Evolutionary conservation across 179 eudicot species (phyloP), one percentile per base, ranked within the genome.

Genomic region (Monotropa hypopitys): DNA sequence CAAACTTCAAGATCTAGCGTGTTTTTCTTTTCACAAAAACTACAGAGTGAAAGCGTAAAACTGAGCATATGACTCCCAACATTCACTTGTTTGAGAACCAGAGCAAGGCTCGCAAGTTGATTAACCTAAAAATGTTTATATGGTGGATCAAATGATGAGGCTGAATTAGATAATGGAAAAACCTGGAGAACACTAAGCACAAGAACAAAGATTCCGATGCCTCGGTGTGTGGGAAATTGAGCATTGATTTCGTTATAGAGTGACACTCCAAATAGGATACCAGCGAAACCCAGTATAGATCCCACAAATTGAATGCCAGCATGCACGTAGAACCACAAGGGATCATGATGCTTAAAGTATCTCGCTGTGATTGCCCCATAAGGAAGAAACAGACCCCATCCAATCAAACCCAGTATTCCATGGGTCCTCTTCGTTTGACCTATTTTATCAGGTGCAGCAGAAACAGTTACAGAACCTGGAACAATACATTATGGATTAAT

Each of bases 361-460:
- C 96, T 87, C 1, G 98, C 99, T 13, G 86, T 76, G 72, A 93
- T 89, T 35, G 94, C 93, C n/a, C 99, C 99, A 20, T 70, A 67
- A 28, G 99, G 98, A 76, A 93, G 92, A 75, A 96, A 68, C 12
- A 96, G 83, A 61, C 98, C 99, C 99, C 99, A 96, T 56, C 88
- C 98, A 11, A 96, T 69, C 47, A 96, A 26, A 43, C 88, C 97
- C 77, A 93, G 77, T 77, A 83, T 59, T 50, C 99, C 99, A 51
- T 96, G 99, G 53, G 91, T 89, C 80, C 80, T 87, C 83, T 81
- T 90, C 84, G 80, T 81, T 72, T 81, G 82, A 56, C 76, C 73
- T 35, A 74, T 61, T 57, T 80, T 59, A 71, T 79, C 80, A 18
- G 84, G 77, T 66, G 76, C 77, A 71, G 74, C 70, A 80, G 74